These are phyloP conservation scores for Aspergillus ochraceus DNA, from an alignment of 2,329 filamentous ascomycete species.

Conservation along the genomic window DNA sequence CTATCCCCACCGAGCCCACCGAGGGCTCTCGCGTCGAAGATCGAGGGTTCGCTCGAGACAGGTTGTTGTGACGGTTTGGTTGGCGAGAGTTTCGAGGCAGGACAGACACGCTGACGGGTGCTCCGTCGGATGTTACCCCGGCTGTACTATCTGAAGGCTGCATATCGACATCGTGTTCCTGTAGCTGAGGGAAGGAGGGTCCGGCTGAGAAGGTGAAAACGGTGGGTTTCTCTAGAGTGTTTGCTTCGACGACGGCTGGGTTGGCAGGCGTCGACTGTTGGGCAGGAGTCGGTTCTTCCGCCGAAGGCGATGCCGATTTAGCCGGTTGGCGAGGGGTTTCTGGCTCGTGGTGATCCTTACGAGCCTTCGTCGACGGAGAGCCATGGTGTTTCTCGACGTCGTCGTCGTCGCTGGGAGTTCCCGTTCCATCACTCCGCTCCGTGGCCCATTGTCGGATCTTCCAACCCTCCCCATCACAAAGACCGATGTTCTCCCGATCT, in stretches of 20 bases:
- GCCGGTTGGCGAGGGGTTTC: conserved; percentile 28
- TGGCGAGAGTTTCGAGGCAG: conserved; percentile 43
- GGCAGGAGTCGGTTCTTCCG: conserved; percentile 26
- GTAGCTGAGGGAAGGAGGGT: conserved; percentile 37
- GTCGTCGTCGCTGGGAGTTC: conserved; percentile 46
- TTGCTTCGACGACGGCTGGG: conserved; percentile 25
- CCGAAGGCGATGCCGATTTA: conserved; percentile 30
- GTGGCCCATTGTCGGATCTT: conserved; percentile 62
- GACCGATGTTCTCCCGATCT: conserved; percentile 75
- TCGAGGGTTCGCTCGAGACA: conserved; percentile 38
- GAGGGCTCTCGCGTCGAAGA: conserved; percentile 40
- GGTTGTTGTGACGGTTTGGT: conserved; percentile 40
- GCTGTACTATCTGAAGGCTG: conserved; percentile 39
- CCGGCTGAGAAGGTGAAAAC: conserved; percentile 47
- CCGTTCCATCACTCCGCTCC: conserved; percentile 46
- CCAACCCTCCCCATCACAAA: conserved; percentile 76
- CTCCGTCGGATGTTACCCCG: conserved; percentile 30
- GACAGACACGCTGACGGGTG: conserved; percentile 45
- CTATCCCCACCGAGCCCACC: conserved; percentile 37
- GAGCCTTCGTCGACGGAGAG: conserved; percentile 34
- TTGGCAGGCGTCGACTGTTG: conserved; percentile 20
- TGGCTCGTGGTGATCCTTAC: conserved; percentile 33
- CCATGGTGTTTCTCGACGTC: conserved; percentile 42
- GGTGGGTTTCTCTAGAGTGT: conserved; percentile 29
- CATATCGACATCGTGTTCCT: conserved; percentile 46